These are phyloP conservation scores for Piper longum DNA, from an alignment of 164 flowering plant genomes.

Conservation along the genomic window DNA sequence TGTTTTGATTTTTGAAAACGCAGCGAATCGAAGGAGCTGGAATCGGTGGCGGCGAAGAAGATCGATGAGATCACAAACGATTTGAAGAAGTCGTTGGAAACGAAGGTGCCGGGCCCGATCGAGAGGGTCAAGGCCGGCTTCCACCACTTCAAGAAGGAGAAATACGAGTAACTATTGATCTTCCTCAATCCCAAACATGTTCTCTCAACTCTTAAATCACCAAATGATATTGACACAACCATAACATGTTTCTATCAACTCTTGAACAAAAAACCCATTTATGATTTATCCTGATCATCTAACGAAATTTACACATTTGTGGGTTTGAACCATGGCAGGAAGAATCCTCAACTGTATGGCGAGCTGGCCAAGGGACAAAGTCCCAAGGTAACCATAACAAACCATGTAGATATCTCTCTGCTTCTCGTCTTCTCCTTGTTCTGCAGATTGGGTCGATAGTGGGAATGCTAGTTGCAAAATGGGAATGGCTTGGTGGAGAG, in stretches of 20 bases:
- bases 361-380: slow-evolving; percentile 85
- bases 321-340: slow-evolving; percentile 26
- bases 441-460: no score
- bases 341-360: slow-evolving; percentile 42
- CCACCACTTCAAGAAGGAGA: slow-evolving; percentile 60
- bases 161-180: slow-evolving; percentile 41
- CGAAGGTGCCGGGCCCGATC: slow-evolving; percentile 23
- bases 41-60: slow-evolving; percentile 50
- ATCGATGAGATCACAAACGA: slow-evolving; percentile 61
- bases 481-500: no score
- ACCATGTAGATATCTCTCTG: no score
- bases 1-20: not conserved
- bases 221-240: no score
- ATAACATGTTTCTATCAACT: no score
- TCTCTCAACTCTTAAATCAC: no score
- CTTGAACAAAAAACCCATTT: no score
- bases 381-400: slow-evolving; percentile 46
- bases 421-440: not conserved
- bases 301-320: not conserved
- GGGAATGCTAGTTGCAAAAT: no score
- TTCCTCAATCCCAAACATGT: not conserved
- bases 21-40: slow-evolving; percentile 57
- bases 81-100: slow-evolving; percentile 14
- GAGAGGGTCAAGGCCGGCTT: slow-evolving; percentile 62
- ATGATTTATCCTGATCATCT: not conserved